Evolutionary conservation across 2,329 filamentous ascomycete species (phyloP), one percentile per base, ranked within the genome.

Genomic region (Pseudomassariella vexata): DNA sequence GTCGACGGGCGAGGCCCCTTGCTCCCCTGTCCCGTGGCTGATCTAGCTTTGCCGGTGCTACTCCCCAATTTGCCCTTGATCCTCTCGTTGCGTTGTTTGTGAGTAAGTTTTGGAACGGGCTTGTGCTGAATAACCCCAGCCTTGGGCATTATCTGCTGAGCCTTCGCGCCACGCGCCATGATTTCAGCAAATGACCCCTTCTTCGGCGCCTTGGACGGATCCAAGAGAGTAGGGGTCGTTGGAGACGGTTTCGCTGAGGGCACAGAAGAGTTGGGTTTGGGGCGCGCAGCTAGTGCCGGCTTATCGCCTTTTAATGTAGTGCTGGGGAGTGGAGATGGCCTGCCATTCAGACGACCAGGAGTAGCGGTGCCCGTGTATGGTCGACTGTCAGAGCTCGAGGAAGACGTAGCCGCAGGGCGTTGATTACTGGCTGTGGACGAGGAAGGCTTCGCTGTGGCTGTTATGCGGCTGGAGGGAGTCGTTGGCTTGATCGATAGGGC

Each of bases 61-160:
- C n/a, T n/a, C n/a, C n/a, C n/a, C n/a, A n/a, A n/a, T 20, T 29
- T 34, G 19, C 32, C 22, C 14, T 34, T 34, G 6, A 19, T 20
- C n/a, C 20, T 27, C 9, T 60, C 57, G 37, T 66, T 60, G 18
- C 73, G 68, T 39, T 78, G 68, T 38, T 66, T 69, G 53, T 68
- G 82, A 39, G 60, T 66, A 6, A 70, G 25, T 48, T 78, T 82
- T 45, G 84, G 82, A 2, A 79, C 72, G 14, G 79, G 69, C 52
- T 86, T 86, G 56, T 87, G 82, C 51, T 85, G 82, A 44, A 87
- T 85, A 45, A 76, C 78, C 34, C 81, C 82, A 16, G 82, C 68
- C 44, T 72, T 71, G n/a, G 65, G 71, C 62, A 76, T 72, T 24
- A 61, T 65, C 23, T 63, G 66, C 47, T 84, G 76, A 9, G 76